phyloP scores from a whole-genome alignment of 2,329 filamentous ascomycete species.

The Massarina eburnea region DNA sequence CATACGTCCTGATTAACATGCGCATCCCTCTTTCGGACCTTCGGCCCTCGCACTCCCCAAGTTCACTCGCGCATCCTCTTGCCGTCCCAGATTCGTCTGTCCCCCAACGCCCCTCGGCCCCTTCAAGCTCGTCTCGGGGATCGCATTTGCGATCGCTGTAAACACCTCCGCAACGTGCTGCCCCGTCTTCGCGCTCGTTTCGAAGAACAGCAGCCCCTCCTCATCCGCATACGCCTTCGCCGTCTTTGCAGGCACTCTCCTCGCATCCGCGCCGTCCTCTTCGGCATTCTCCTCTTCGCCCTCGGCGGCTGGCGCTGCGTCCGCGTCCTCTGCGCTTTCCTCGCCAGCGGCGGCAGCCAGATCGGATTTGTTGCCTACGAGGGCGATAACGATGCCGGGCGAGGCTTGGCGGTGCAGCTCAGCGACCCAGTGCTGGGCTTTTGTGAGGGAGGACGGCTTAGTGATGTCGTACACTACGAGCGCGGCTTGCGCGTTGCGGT shows the following conservation, averaged over 20 bases:
- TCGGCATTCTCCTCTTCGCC: slow-evolving; percentile 53
- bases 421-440: slow-evolving; percentile 98
- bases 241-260: slow-evolving; percentile 89
- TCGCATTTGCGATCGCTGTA: slow-evolving; percentile 96
- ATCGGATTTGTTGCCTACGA: slow-evolving; percentile 92
- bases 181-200: slow-evolving; percentile 96
- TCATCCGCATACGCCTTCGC: slow-evolving; percentile 93
- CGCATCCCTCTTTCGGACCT: slow-evolving; percentile 86
- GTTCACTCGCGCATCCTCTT: slow-evolving; percentile 75
- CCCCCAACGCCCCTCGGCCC: slow-evolving; percentile 68
- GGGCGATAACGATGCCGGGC: slow-evolving; percentile 92
- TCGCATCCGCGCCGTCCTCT: slow-evolving; percentile 69
- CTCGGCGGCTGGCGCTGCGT: slow-evolving; percentile 51
- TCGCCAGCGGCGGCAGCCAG: slow-evolving; percentile 58
- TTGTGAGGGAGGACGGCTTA: slow-evolving; percentile 90
- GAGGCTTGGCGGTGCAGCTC: slow-evolving; percentile 95
- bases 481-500: slow-evolving; percentile 95
- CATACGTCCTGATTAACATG: slow-evolving; percentile 61
- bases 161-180: slow-evolving; percentile 95
- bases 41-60: slow-evolving; percentile 70
- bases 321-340: slow-evolving; percentile 52
- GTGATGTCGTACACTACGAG: slow-evolving; percentile 99
- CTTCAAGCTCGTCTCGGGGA: slow-evolving; percentile 95
- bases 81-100: slow-evolving; percentile 59
- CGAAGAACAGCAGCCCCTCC: slow-evolving; percentile 91